A percentile compares a stretch with the other conserved stretches of the same genome.
Evolutionary conservation across 805 yeast genomes (phyloP).

Genomic region (Ogataea ganodermae): DNA sequence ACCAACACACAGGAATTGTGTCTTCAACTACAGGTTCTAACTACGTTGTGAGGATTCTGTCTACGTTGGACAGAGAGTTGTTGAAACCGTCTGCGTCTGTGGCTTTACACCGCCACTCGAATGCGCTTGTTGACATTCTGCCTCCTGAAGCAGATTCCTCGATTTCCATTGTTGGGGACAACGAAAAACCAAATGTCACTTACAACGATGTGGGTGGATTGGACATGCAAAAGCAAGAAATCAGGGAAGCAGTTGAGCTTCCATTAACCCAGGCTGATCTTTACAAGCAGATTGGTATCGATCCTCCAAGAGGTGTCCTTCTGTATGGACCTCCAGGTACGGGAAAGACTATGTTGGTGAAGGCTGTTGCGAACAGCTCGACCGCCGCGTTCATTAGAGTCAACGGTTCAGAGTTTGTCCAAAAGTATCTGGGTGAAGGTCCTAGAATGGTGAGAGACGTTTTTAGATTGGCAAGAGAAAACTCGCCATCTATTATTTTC

Average conservation of each 20-base stretch:
- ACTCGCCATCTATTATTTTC: constrained; percentile 94
- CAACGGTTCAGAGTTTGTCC: constrained; percentile 97
- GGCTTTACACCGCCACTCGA: constrained; percentile 97
- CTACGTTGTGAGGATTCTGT: constrained; percentile 91
- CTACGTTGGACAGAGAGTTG: constrained; percentile 92
- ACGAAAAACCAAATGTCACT: constrained; percentile 88
- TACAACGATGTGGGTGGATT: constrained; percentile 98
- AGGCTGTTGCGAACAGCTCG: constrained; percentile 96
- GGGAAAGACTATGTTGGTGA: constrained; percentile 98
- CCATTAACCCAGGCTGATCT: constrained; percentile 95
- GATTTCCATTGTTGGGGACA: constrained; percentile 91
- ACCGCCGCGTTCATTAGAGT: constrained; percentile 96
- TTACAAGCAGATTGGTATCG: constrained; percentile 96
- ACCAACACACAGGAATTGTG: constrained; percentile 93
- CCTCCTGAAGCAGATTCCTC: constrained; percentile 99
- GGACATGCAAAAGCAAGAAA: constrained; percentile 99
- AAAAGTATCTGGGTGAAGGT: constrained; percentile 97
- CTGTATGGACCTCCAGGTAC: constrained; percentile 99
- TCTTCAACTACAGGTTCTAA: constrained; percentile 97
- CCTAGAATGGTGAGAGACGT: constrained; percentile 99
- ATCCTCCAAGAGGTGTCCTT: constrained; percentile 97
- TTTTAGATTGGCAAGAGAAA: constrained; percentile 94
- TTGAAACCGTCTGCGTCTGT: constrained; percentile 94
- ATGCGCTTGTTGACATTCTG: constrained; percentile 92
- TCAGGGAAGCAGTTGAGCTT: constrained; percentile 96